A percentile compares a stretch with the other conserved stretches of the same genome.
Evolutionary conservation across 75 land plant species (phyloP).

Genomic region (Selaginella tamariscina): DNA sequence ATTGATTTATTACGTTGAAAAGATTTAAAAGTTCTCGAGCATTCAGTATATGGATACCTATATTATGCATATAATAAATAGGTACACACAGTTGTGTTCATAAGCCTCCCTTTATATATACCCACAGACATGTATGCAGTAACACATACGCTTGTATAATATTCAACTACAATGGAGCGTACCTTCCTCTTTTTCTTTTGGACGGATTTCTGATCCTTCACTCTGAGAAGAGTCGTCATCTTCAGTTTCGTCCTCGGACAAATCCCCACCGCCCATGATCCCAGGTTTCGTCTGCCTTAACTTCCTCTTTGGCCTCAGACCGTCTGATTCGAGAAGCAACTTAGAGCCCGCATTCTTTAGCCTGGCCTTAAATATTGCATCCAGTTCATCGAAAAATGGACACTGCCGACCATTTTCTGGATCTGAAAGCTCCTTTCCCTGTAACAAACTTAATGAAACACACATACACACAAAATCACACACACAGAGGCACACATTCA

Average conservation of each 20-base stretch:
- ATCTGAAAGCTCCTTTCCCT: constrained; percentile 63
- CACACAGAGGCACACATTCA: too few relatives aligned
- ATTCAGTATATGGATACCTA: too few relatives aligned
- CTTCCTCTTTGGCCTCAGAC: constrained; percentile 17
- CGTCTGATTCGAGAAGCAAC: constrained; percentile 20
- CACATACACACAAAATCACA: too few relatives aligned
- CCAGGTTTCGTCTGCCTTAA: background rate
- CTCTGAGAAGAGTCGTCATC: background rate
- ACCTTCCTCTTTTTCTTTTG: constrained; percentile 4
- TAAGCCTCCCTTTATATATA: background rate
- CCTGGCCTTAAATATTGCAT: constrained; percentile 51
- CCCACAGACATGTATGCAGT: too few relatives aligned
- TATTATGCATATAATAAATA: too few relatives aligned
- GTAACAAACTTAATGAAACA: too few relatives aligned
- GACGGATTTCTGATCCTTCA: background rate
- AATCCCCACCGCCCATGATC: background rate
- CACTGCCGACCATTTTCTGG: constrained; percentile 57
- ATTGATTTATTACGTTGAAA: too few relatives aligned
- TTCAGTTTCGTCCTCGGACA: constrained; percentile 1
- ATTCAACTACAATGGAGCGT: too few relatives aligned
- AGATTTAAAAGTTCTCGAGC: too few relatives aligned
- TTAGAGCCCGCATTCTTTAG: constrained; percentile 22
- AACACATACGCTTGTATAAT: too few relatives aligned
- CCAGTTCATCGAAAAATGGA: constrained; percentile 71
- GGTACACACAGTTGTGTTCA: too few relatives aligned